Conservation (phyloP, 108 stramenopile species). For the Chaetoceros tenuissimus region DNA sequence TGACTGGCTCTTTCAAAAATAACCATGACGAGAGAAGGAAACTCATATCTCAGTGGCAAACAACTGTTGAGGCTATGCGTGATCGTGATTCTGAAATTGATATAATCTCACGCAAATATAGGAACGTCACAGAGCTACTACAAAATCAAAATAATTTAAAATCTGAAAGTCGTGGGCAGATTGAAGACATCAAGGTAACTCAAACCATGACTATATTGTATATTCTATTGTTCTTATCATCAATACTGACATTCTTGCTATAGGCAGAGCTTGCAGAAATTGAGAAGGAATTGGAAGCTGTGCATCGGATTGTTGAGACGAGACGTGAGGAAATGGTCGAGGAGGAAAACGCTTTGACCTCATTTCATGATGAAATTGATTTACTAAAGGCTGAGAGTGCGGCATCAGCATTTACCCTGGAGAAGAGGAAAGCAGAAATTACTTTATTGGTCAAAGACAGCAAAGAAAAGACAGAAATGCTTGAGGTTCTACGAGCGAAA, state of each 20-base stretch:
- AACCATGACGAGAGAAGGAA: slow-evolving; percentile 69
- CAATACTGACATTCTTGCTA: background rate
- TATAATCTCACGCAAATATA: slow-evolving; percentile 31
- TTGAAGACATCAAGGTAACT: background rate
- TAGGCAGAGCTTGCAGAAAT: slow-evolving; percentile 49
- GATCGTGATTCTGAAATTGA: slow-evolving; percentile 65
- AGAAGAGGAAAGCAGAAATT: slow-evolving; percentile 30
- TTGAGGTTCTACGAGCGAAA: slow-evolving; percentile 6
- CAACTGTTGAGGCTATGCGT: slow-evolving; percentile 59
- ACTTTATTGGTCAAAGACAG: slow-evolving; percentile 22
- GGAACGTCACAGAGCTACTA: slow-evolving; percentile 5
- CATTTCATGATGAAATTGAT: slow-evolving; percentile 59
- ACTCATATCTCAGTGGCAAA: slow-evolving; percentile 75
- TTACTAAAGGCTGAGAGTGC: slow-evolving; percentile 53
- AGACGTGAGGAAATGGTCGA: slow-evolving; percentile 45
- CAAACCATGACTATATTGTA: background rate
- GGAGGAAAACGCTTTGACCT: slow-evolving; percentile 24
- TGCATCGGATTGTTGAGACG: slow-evolving; percentile 39
- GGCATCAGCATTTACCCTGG: slow-evolving; percentile 28
- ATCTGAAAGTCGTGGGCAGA: background rate
- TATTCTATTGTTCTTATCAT: background rate
- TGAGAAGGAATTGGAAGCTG: slow-evolving; percentile 25
- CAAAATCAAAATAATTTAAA: slow-evolving; percentile 25
- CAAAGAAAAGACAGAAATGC: slow-evolving; percentile 12
- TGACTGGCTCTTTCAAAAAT: slow-evolving; percentile 48